These are phyloP conservation scores for Kwoniella shivajii DNA, from an alignment of 1,284 basidiomycete genomes.

Conservation along the genomic window DNA sequence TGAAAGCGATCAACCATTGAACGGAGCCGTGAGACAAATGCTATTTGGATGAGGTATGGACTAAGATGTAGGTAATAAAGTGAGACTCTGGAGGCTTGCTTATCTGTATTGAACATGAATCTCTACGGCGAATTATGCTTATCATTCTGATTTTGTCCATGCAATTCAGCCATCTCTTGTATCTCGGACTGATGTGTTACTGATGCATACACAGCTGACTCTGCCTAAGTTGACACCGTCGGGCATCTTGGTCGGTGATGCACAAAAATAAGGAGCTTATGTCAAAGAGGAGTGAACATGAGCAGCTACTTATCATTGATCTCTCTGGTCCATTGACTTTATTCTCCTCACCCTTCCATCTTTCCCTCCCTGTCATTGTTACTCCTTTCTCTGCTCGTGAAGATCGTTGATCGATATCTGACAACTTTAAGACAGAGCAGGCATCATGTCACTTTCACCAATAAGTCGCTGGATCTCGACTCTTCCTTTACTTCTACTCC, in stretches of 20 bases:
- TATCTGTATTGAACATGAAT: not conserved
- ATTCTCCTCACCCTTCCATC: not conserved
- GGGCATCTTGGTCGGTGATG: no score
- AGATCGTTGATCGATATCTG: no score
- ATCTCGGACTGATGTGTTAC: not conserved
- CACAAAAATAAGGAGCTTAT: no score
- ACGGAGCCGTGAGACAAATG: not conserved
- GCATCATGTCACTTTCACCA: not conserved
- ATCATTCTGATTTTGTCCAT: not conserved
- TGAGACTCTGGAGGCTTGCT: not conserved
- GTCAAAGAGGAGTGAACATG: not conserved
- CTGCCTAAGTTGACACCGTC: not conserved
- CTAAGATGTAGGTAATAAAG: no score
- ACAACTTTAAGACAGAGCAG: not conserved
- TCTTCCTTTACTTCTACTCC: not conserved
- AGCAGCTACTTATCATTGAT: not conserved
- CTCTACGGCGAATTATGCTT: not conserved
- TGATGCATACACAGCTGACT: not conserved
- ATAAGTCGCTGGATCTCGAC: slow-evolving; percentile 1
- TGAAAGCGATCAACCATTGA: slow-evolving; percentile 4
- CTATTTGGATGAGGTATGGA: no score
- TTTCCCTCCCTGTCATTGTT: not conserved
- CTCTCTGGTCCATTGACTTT: not conserved
- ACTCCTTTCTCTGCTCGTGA: no score
- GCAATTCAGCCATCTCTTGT: not conserved